These are phyloP conservation scores for Alloascoidea africana DNA, from an alignment of 805 yeast species.

Conservation along the genomic window DNA sequence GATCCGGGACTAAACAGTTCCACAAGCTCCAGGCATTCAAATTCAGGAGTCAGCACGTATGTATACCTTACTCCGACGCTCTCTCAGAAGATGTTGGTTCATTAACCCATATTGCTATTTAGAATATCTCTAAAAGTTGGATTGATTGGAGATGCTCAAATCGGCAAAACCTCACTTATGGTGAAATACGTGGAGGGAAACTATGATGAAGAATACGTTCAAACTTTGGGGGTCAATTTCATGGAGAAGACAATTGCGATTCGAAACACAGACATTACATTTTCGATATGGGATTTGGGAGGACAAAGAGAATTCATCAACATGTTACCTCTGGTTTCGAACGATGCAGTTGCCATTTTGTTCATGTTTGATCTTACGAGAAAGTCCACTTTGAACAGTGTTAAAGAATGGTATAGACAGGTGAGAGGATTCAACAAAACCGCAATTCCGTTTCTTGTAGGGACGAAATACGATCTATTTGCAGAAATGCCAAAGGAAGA, in stretches of 20 bases:
- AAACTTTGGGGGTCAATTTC: slow-evolving; percentile 68
- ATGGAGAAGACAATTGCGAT: slow-evolving; percentile 63
- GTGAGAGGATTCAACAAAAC: slow-evolving; percentile 58
- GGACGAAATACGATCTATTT: slow-evolving; percentile 57
- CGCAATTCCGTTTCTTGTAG: slow-evolving; percentile 62
- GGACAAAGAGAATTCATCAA: slow-evolving; percentile 71
- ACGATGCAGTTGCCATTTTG: slow-evolving; percentile 61
- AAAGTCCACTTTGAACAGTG: slow-evolving; percentile 48
- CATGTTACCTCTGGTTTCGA: slow-evolving; percentile 64
- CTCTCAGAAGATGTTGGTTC: no score
- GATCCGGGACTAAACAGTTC: no score
- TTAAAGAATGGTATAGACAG: slow-evolving; percentile 69
- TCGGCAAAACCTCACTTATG: slow-evolving; percentile 74
- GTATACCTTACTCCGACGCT: no score
- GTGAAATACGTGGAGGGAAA: slow-evolving; percentile 70
- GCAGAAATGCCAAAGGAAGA: neutral
- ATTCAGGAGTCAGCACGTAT: no score
- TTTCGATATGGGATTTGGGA: slow-evolving; percentile 70
- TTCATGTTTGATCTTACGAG: slow-evolving; percentile 64
- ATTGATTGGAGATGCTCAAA: slow-evolving; percentile 66
- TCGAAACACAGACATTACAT: slow-evolving; percentile 56
- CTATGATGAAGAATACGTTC: slow-evolving; percentile 60
- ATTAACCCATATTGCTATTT: no score
- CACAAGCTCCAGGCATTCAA: no score
- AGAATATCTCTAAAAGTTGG: slow-evolving; percentile 57